phyloP scores from a whole-genome alignment of 345 rosid species.

The Eucalyptus cloeziana region DNA sequence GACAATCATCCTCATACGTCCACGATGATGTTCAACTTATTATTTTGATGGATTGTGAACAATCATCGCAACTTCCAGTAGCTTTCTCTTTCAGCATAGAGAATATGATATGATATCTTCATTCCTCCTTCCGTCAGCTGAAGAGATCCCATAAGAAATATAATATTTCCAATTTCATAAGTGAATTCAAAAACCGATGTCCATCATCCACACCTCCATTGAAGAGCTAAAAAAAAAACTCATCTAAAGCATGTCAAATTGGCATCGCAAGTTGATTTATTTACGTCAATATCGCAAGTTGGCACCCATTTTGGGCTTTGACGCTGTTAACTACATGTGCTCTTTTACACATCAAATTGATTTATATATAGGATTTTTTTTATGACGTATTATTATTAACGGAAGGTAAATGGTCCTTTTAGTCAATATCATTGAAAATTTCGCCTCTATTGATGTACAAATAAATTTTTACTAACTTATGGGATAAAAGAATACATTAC shows the following conservation, averaged over 20 bases:
- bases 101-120: background rate
- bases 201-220: background rate
- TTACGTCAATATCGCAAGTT: background rate
- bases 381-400: background rate
- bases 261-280: background rate
- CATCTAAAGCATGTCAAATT: background rate
- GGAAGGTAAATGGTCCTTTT: background rate
- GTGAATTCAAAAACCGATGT: background rate
- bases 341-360: background rate
- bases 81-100: background rate
- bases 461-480: background rate
- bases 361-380: background rate
- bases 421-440: background rate
- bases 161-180: background rate
- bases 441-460: background rate
- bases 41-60: background rate
- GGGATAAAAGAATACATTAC: background rate
- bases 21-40: background rate
- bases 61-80: background rate
- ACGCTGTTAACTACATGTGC: background rate
- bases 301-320: background rate
- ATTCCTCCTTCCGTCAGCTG: background rate
- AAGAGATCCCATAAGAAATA: background rate
- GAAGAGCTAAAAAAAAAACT: background rate
- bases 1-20: background rate